Evolutionary conservation across 495 filamentous ascomycete species (phyloP), one percentile per base, ranked within the genome.

Genomic region (Lasiosphaeria ovina): DNA sequence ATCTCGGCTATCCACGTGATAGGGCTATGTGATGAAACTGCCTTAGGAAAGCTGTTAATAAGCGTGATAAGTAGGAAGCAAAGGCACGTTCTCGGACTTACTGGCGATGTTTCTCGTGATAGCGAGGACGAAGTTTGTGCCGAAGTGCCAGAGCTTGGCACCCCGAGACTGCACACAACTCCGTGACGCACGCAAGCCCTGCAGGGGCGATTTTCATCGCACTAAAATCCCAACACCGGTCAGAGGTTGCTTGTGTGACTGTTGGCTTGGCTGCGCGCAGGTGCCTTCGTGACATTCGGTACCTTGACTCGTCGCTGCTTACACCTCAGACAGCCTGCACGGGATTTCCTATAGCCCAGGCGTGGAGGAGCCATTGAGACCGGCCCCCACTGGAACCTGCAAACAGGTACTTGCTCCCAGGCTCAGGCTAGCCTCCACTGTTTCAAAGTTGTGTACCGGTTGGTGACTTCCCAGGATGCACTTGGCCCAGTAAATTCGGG

Each of bases 281-380:
- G 31, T n/a, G 14, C 33, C 7, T 48, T n/a, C 5, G 49, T 47
- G n/a, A 51, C 31, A 9, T 1, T 17, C n/a, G 14, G 32, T n/a
- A 50, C 71, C 58, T 74, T 74, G 62, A 74, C 71, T 16, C 71
- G 62, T 1, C 71, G 59, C 9, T 62, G 60, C 57, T 74, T 74
- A 49, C 71, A 74, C 5, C 68, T 50, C 17, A 59, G 55, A 44
- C 71, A 74, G 5, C 71, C 69, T 1, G 47, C 64, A 2, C 69
- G 63, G 16, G 66, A 70, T 35, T 71, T 74, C 6, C 62, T 72
- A 44, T 74, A 69, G 6, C 71, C 71, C 17, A 74, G 61, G 2
- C 69, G 64, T 47, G 70, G 36, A 31, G 60, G 67, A 2, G 66
- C 64, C 67, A 69, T 68, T 12, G 31, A 17, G 6, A 33, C 10